Evolutionary conservation across 2,329 filamentous ascomycete species (phyloP).

Genomic region (Claviceps spartinae): DNA sequence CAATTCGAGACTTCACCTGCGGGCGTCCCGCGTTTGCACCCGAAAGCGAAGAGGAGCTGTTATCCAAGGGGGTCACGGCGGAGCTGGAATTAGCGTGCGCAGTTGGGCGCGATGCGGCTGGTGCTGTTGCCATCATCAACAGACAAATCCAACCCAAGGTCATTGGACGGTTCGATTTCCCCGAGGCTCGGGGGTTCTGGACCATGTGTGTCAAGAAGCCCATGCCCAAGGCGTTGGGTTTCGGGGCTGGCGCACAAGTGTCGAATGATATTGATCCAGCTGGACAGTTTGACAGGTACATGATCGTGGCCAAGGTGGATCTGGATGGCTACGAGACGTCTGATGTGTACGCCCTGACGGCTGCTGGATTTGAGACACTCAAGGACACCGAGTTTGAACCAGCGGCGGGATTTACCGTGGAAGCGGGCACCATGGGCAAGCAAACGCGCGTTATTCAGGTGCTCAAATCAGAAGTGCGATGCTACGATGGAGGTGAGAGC

Average conservation of each 20-base stretch:
- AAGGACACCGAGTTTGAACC: slow-evolving; percentile 83
- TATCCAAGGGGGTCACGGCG: slow-evolving; percentile 32
- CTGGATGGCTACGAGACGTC: slow-evolving; percentile 61
- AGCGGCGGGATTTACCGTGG: slow-evolving; percentile 73
- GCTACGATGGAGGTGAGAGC: slow-evolving; percentile 70
- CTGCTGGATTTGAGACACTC: slow-evolving; percentile 59
- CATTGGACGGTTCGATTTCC: slow-evolving; percentile 56
- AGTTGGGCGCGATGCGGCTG: slow-evolving; percentile 50
- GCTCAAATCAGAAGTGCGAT: slow-evolving; percentile 72
- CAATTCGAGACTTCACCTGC: slow-evolving; percentile 61
- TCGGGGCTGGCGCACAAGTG: slow-evolving; percentile 36
- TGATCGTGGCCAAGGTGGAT: slow-evolving; percentile 67
- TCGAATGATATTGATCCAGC: slow-evolving; percentile 43
- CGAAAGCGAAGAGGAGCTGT: slow-evolving; percentile 31
- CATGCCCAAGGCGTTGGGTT: slow-evolving; percentile 37
- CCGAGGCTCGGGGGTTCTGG: slow-evolving; percentile 68
- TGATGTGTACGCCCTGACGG: slow-evolving; percentile 63
- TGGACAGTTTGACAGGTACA: slow-evolving; percentile 59
- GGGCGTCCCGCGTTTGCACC: slow-evolving; percentile 39
- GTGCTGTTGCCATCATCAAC: slow-evolving; percentile 63
- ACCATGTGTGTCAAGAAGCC: slow-evolving; percentile 59
- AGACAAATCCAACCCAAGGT: slow-evolving; percentile 62
- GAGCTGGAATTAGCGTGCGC: slow-evolving; percentile 47
- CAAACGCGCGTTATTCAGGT: slow-evolving; percentile 78
- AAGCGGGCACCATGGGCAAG: slow-evolving; percentile 71